Percentiles rank a stretch among this genome's conserved stretches.
These are phyloP conservation scores for Amylocystis lapponica DNA, from an alignment of 768 basidiomycete genomes.

Conservation along the genomic window DNA sequence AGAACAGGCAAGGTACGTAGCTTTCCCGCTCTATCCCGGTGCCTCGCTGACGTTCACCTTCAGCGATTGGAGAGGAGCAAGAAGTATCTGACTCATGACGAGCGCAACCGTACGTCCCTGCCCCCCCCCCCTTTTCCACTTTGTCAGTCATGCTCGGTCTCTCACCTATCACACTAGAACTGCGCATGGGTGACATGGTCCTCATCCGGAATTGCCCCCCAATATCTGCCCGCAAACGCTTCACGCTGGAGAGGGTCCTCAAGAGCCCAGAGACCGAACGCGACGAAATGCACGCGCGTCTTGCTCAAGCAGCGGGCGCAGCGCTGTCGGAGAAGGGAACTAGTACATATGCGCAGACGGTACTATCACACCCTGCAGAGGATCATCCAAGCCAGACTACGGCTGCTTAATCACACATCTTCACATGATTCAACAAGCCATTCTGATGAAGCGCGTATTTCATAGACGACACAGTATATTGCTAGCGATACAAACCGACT, in stretches of 20 bases:
- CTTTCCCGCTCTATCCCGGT: neutral
- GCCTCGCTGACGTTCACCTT: neutral
- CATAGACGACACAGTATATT: no score
- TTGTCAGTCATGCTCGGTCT: neutral
- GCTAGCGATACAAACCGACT: no score
- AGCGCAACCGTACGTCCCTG: conserved; percentile 53
- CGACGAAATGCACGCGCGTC: conserved; percentile 1
- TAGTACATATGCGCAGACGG: no score
- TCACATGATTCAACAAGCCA: no score
- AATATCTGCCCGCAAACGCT: conserved; percentile 72
- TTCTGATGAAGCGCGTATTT: no score
- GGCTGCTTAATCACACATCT: no score
- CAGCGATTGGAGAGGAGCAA: conserved; percentile 72
- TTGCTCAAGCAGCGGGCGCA: neutral
- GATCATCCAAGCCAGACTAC: no score
- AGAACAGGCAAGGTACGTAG: conserved; percentile 67
- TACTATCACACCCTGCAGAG: no score
- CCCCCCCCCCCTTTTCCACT: neutral
- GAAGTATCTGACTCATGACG: conserved; percentile 76
- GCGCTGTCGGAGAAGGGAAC: no score
- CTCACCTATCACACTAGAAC: conserved; percentile 31
- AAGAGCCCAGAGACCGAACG: conserved; percentile 61
- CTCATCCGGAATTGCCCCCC: conserved; percentile 79
- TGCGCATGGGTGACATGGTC: conserved; percentile 66
- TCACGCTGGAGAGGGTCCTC: conserved; percentile 61